Percentiles rank a stretch among this genome's conserved stretches.
Evolutionary conservation across 2,329 filamentous ascomycete genomes (phyloP).

Genomic region (Byssoonygena ceratinophila): DNA sequence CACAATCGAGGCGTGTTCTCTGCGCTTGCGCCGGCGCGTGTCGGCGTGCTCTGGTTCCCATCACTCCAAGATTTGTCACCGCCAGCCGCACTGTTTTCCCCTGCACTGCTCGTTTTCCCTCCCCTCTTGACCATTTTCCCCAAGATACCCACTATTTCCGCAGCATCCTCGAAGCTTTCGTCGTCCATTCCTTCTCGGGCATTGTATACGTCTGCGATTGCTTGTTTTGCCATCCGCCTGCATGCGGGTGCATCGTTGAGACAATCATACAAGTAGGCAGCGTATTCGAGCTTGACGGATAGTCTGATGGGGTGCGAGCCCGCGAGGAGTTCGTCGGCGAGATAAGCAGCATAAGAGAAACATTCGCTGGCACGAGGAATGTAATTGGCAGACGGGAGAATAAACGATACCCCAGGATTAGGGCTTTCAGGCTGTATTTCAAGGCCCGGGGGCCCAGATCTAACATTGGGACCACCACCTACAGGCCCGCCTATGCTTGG

Average conservation of each 20-base stretch:
- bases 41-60: slow-evolving; percentile 24
- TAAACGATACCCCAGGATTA: slow-evolving; percentile 53
- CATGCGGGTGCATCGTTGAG: slow-evolving; percentile 69
- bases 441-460: slow-evolving; percentile 39
- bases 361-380: slow-evolving; percentile 69
- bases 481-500: slow-evolving; percentile 51
- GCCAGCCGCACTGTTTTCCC: slow-evolving; percentile 26
- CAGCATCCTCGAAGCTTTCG: slow-evolving; percentile 86
- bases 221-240: slow-evolving; percentile 64
- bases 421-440: slow-evolving; percentile 23
- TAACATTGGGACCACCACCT: slow-evolving; percentile 41
- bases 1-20: slow-evolving; percentile 13
- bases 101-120: slow-evolving; percentile 26
- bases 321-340: slow-evolving; percentile 67
- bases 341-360: slow-evolving; percentile 64
- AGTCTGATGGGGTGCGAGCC: slow-evolving; percentile 83
- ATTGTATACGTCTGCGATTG: slow-evolving; percentile 83
- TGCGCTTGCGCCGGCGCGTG: slow-evolving; percentile 9
- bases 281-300: slow-evolving; percentile 83
- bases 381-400: slow-evolving; percentile 71
- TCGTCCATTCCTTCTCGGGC: slow-evolving; percentile 88
- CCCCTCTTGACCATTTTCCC: slow-evolving; percentile 82
- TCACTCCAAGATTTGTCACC: slow-evolving; percentile 26
- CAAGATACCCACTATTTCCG: slow-evolving; percentile 72
- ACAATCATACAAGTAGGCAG: slow-evolving; percentile 89